Evolutionary conservation across 2,329 filamentous ascomycete genomes (phyloP).

Genomic region (Microdochium bolleyi): DNA sequence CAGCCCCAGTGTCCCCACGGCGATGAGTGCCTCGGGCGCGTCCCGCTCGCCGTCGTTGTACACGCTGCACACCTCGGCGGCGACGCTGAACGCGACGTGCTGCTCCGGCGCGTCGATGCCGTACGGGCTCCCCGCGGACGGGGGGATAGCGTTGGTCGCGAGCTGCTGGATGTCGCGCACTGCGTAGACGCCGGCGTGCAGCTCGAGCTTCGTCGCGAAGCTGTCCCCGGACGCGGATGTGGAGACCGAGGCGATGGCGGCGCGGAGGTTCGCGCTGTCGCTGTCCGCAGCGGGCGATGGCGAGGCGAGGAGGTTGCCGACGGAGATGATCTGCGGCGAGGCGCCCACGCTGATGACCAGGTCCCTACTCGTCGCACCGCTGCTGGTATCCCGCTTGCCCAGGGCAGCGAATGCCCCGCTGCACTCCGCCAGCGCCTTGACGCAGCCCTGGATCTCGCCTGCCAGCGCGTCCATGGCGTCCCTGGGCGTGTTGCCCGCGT

Average conservation of each 20-base stretch:
- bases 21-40: constrained; percentile 44
- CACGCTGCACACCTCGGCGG: constrained; percentile 53
- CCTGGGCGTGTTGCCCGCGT: constrained; percentile 13
- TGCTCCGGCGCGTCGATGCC: constrained; percentile 10
- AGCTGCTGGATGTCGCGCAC: constrained; percentile 58
- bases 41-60: constrained; percentile 34
- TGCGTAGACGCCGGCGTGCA: constrained; percentile 60
- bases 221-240: rapidly evolving
- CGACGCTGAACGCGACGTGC: constrained; percentile 46
- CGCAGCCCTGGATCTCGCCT: constrained; percentile 20
- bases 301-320: constrained; percentile 14
- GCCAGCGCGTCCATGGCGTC: constrained; percentile 20
- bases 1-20: constrained; percentile 49
- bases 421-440: constrained; percentile 9
- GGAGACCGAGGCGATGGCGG: background rate
- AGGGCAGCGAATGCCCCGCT: constrained; percentile 8
- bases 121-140: background rate
- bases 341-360: constrained; percentile 22
- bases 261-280: background rate
- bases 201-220: constrained; percentile 30
- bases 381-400: background rate
- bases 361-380: background rate
- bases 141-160: constrained; percentile 36
- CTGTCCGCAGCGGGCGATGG: background rate
- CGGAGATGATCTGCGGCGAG: constrained; percentile 19